Percentiles rank a stretch among this genome's conserved stretches.
Conservation (phyloP, 352 stramenopile genomes). For the Phytophthora niederhauseri region DNA sequence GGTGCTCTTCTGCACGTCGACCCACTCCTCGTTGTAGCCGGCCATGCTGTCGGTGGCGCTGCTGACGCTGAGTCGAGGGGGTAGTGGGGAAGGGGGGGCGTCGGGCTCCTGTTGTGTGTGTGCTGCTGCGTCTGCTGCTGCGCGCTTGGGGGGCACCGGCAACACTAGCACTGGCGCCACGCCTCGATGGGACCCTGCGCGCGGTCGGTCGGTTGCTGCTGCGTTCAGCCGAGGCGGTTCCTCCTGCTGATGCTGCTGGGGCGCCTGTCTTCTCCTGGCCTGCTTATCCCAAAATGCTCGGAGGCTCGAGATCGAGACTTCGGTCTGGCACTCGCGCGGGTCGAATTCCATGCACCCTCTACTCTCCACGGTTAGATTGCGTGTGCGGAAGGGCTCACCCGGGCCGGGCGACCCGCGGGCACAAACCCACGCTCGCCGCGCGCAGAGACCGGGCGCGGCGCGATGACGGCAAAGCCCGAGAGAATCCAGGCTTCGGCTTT, state of each 20-base stretch:
- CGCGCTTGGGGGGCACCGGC: constrained; percentile 8
- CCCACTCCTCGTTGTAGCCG: constrained; percentile 83
- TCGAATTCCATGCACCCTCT: constrained; percentile 26
- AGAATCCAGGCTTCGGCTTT: neutral
- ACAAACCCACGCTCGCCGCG: constrained; percentile 9
- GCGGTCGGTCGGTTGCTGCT: constrained; percentile 14
- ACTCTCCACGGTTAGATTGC: constrained; percentile 13
- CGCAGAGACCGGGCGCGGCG: constrained; percentile 1
- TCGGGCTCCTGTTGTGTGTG: constrained; percentile 18
- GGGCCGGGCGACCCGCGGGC: neutral
- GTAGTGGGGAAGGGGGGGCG: neutral
- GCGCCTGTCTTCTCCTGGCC: constrained; percentile 33
- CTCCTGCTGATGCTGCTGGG: constrained; percentile 8
- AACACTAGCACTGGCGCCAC: constrained; percentile 27
- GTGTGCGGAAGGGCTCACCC: neutral
- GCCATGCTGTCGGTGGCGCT: constrained; percentile 47
- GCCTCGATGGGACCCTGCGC: constrained; percentile 15
- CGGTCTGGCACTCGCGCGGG: constrained; percentile 13
- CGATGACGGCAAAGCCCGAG: neutral
- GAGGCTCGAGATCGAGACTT: neutral
- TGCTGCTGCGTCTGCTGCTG: constrained; percentile 10
- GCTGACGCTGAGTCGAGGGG: neutral
- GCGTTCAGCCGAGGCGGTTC: constrained; percentile 31
- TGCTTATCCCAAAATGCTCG: constrained; percentile 24
- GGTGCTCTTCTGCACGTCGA: constrained; percentile 92